Evolutionary conservation across 106 monocot genomes (phyloP).

Genomic region (Hemerocallis citrina): DNA sequence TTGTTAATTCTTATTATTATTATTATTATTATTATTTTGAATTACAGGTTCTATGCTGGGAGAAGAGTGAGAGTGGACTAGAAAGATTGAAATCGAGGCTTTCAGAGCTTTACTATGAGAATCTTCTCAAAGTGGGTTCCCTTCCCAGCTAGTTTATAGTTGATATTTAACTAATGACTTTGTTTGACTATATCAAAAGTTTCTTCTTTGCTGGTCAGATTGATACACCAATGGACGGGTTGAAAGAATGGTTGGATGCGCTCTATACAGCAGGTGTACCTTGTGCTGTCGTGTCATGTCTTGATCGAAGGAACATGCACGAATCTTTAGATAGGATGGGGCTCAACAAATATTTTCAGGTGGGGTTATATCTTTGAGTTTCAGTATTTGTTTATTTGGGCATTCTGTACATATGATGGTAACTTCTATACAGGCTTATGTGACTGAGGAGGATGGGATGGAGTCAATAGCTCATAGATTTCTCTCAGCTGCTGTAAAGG

Average conservation of each 20-base stretch:
- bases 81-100: constrained; percentile 85
- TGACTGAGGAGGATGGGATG: constrained; percentile 96
- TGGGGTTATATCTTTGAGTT: constrained; percentile 5
- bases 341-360: constrained; percentile 81
- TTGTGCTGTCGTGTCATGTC: constrained; percentile 86
- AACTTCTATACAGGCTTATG: constrained; percentile 47
- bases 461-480: constrained; percentile 98
- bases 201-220: constrained; percentile 35
- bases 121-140: constrained; percentile 56
- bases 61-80: constrained; percentile 40
- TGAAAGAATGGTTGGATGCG: constrained; percentile 90
- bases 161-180: not conserved
- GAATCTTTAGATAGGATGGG: constrained; percentile 67
- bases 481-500: constrained; percentile 95
- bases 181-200: not conserved
- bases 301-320: constrained; percentile 74
- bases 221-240: constrained; percentile 64
- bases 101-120: constrained; percentile 68
- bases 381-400: not conserved
- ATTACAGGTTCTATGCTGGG: constrained; percentile 77
- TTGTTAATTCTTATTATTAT: not conserved
- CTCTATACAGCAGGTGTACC: constrained; percentile 78
- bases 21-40: not conserved
- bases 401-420: not conserved
- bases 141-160: not conserved